A percentile compares a stretch with the other conserved stretches of the same genome.
phyloP scores from a whole-genome alignment of 2,329 filamentous ascomycete species.

The Achaetomium macrosporum region DNA sequence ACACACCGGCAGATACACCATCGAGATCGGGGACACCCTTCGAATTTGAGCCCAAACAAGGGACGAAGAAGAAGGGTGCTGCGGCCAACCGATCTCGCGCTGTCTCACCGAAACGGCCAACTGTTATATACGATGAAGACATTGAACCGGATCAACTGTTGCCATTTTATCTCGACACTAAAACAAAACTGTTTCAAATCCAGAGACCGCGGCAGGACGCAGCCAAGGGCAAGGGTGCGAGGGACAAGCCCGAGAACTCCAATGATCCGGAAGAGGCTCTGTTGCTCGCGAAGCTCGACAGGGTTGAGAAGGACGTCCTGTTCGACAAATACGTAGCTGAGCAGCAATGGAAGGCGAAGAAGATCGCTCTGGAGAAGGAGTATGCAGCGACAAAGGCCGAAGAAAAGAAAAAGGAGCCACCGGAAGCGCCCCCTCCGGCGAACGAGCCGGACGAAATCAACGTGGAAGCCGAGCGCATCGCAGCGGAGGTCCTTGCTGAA shows the following conservation, averaged over 20 bases:
- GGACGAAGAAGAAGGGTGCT: constrained; percentile 32
- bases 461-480: constrained; percentile 53
- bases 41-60: constrained; percentile 30
- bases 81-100: constrained; percentile 28
- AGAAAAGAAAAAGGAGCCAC: constrained; percentile 28
- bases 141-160: constrained; percentile 71
- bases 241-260: constrained; percentile 16
- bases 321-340: constrained; percentile 65
- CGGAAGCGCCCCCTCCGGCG: constrained; percentile 20
- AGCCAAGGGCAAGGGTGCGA: constrained; percentile 33
- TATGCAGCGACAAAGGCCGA: constrained; percentile 43
- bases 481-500: constrained; percentile 53
- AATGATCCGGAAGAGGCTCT: constrained; percentile 51
- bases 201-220: constrained; percentile 47
- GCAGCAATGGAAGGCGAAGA: constrained; percentile 56
- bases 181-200: constrained; percentile 59
- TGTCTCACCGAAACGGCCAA: constrained; percentile 36
- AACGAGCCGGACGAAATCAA: constrained; percentile 40
- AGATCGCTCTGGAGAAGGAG: constrained; percentile 56
- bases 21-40: constrained; percentile 47
- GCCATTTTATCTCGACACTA: constrained; percentile 70
- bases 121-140: constrained; percentile 57
- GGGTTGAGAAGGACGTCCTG: constrained; percentile 71
- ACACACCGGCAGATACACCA: constrained; percentile 46
- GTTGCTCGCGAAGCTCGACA: constrained; percentile 65